A percentile compares a stretch with the other conserved stretches of the same genome.
phyloP scores from a whole-genome alignment of 768 basidiomycete species.

The Tubosaeta sp. region DNA sequence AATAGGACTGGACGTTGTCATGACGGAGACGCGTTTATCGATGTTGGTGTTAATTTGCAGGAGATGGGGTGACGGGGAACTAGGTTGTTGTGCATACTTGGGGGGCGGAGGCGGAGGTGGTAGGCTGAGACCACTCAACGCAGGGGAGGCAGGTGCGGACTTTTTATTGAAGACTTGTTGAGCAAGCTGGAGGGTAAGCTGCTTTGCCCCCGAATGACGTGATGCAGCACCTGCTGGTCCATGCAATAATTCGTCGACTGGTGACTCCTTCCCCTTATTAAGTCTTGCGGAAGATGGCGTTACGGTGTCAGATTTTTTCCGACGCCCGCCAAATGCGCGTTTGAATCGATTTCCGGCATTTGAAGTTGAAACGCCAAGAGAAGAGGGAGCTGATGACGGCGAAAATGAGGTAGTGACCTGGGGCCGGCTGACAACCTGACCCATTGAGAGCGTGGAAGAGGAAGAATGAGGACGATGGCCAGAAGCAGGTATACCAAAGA shows the following conservation, averaged over 20 bases:
- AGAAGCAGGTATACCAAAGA: conserved; percentile 25
- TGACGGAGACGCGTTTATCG: conserved; percentile 46
- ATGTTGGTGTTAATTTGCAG: conserved; percentile 18
- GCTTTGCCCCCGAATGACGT: conserved; percentile 29
- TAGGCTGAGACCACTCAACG: conserved; percentile 26
- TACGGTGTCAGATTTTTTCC: conserved; percentile 29
- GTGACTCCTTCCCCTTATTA: conserved; percentile 18
- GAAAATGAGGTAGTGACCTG: conserved; percentile 20
- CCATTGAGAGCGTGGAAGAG: conserved; percentile 29
- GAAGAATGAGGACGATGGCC: conserved; percentile 22
- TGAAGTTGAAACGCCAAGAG: conserved; percentile 16
- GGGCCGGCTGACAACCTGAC: conserved; percentile 33
- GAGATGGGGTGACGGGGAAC: conserved; percentile 22
- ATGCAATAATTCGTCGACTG: conserved; percentile 15
- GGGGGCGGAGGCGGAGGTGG: conserved; percentile 39
- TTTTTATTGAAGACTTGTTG: conserved; percentile 45
- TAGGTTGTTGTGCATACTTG: conserved; percentile 25
- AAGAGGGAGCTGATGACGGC: conserved; percentile 26
- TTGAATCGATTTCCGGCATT: conserved; percentile 27
- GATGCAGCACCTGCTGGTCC: conserved; percentile 8
- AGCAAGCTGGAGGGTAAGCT: conserved; percentile 41
- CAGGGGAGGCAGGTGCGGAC: conserved; percentile 30
- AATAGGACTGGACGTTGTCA: conserved; percentile 52
- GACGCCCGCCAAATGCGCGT: conserved; percentile 31
- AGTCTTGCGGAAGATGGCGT: conserved; percentile 18